Conservation (phyloP, 2,329 filamentous ascomycete species). For the Talaromyces sp. region DNA sequence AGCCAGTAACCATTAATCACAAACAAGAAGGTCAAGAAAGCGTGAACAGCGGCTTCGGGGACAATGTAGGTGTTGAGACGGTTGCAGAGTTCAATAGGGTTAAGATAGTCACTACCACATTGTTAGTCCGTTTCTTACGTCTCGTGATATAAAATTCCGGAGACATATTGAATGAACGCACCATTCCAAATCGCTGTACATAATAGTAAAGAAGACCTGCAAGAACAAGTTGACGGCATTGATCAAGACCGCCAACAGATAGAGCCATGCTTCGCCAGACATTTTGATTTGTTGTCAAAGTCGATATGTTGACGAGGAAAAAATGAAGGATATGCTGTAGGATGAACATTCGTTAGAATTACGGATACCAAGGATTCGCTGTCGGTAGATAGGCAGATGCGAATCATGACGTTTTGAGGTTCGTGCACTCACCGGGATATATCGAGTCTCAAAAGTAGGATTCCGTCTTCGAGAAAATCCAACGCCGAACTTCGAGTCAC, state of each 20-base stretch:
- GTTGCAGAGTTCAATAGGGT: conserved; percentile 99
- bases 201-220: conserved; percentile 99
- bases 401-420: background rate
- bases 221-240: conserved; percentile 99
- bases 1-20: conserved; percentile 99
- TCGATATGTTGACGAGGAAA: background rate
- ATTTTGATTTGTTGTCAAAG: conserved; percentile 53
- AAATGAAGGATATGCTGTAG: background rate
- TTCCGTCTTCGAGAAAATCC: background rate
- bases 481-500: too few relatives aligned
- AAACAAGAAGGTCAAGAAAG: conserved; percentile 91
- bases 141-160: too few relatives aligned
- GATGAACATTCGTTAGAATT: background rate
- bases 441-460: background rate
- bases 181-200: conserved; percentile 99
- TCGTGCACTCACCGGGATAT: background rate
- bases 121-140: conserved; percentile 21
- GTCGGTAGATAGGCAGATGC: background rate
- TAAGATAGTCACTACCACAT: conserved; percentile 85
- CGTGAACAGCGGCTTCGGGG: conserved; percentile 95
- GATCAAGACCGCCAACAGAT: conserved; percentile 94
- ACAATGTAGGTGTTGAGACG: conserved; percentile 99
- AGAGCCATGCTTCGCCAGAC: conserved; percentile 98
- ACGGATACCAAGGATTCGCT: background rate
- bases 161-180: conserved; percentile 45